Evolutionary conservation across 2,329 filamentous ascomycete species (phyloP).

Genomic region (Trichoderma lentiforme): DNA sequence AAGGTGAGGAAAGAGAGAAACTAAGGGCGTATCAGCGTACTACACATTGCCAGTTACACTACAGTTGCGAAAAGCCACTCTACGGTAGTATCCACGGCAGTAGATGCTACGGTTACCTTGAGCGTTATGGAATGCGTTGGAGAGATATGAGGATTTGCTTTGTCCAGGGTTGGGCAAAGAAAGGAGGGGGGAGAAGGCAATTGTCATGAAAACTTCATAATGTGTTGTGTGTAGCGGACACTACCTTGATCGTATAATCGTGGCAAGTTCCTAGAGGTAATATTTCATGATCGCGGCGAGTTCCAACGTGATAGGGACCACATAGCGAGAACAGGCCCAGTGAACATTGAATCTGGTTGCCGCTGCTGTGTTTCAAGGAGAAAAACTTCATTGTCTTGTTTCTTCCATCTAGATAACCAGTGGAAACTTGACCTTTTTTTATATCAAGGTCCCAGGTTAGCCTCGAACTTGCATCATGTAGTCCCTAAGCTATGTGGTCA

Average conservation of each 20-base stretch:
- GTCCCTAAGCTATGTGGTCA: too few relatives aligned
- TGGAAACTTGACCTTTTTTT: not conserved
- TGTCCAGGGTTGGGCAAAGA: not conserved
- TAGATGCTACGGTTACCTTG: not conserved
- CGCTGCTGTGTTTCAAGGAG: too few relatives aligned
- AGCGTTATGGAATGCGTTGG: not conserved
- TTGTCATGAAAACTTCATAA: not conserved
- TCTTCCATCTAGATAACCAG: too few relatives aligned
- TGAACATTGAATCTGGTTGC: too few relatives aligned
- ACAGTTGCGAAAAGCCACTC: not conserved
- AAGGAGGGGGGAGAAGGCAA: not conserved
- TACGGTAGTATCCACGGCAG: not conserved
- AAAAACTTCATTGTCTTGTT: too few relatives aligned
- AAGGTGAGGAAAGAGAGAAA: not conserved
- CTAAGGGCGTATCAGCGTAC: too few relatives aligned
- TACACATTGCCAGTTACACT: too few relatives aligned
- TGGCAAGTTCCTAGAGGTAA: not conserved
- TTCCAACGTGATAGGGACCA: too few relatives aligned
- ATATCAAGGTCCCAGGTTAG: too few relatives aligned
- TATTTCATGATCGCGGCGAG: not conserved
- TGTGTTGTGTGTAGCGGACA: not conserved
- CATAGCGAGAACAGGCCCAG: too few relatives aligned
- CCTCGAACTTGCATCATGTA: too few relatives aligned
- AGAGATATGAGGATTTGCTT: not conserved
- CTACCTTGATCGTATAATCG: not conserved